Percentiles rank a stretch among this genome's conserved stretches.
These are phyloP conservation scores for Echeveria elegans DNA, from an alignment of 164 flowering plant species.

Conservation along the genomic window DNA sequence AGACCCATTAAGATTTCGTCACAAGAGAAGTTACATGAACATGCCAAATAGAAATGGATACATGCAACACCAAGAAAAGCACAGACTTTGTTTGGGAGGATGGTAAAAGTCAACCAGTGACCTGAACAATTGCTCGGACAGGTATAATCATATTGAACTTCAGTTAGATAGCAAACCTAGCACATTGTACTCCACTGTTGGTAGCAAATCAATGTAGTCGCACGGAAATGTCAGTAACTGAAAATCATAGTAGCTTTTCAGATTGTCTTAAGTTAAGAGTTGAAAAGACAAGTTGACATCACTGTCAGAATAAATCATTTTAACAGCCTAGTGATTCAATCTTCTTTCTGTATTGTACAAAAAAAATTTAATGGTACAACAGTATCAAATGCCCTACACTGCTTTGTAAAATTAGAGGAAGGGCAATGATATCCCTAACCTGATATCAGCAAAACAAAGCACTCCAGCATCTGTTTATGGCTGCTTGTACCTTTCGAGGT, in stretches of 20 bases:
- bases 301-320: too few species aligned
- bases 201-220: not conserved
- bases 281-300: not conserved
- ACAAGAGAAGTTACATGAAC: not conserved
- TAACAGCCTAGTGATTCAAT: not conserved
- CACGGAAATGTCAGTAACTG: not conserved
- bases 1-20: not conserved
- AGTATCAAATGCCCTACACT: not conserved
- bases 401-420: not conserved
- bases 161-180: not conserved
- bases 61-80: too few species aligned
- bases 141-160: too few species aligned
- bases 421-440: not conserved
- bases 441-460: slow-evolving; percentile 18
- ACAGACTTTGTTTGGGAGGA: too few species aligned
- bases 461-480: slow-evolving; percentile 51
- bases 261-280: not conserved
- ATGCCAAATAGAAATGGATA: not conserved
- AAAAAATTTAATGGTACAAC: not conserved
- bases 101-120: too few species aligned
- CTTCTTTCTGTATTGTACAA: not conserved
- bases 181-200: not conserved
- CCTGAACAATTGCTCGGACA: too few species aligned
- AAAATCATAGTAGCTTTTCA: not conserved
- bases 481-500: slow-evolving; percentile 35